phyloP scores from a whole-genome alignment of 1,284 basidiomycete genomes.

The Ustilago esculenta region DNA sequence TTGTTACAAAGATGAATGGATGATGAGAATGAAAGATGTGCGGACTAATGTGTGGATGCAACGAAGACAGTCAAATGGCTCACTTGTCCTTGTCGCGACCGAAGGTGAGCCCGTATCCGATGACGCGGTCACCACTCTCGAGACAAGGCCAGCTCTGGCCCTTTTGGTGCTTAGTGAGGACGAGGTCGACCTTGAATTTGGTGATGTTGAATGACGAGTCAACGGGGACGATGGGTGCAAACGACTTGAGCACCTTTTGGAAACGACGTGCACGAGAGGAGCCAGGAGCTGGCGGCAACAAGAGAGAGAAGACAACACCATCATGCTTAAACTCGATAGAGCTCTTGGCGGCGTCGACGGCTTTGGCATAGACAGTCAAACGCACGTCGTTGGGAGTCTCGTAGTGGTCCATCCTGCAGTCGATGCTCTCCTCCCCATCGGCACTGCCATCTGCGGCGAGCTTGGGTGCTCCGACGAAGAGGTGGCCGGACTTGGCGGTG shows the following conservation, averaged over 20 bases:
- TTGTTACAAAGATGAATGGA: constrained; percentile 13
- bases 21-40: neutral
- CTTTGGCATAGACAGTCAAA: constrained; percentile 63
- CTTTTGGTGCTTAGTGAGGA: constrained; percentile 56
- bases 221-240: constrained; percentile 45
- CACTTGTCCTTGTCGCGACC: constrained; percentile 55
- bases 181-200: constrained; percentile 64
- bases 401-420: constrained; percentile 65
- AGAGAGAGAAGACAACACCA: constrained; percentile 51
- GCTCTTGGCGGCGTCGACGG: constrained; percentile 47
- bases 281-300: constrained; percentile 46
- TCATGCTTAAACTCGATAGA: constrained; percentile 52
- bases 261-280: constrained; percentile 48
- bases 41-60: neutral
- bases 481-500: constrained; percentile 53
- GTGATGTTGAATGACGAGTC: constrained; percentile 56
- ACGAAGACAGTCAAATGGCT: neutral
- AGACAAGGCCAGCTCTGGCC: constrained; percentile 64
- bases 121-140: constrained; percentile 52
- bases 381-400: constrained; percentile 63
- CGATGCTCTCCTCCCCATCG: constrained; percentile 39
- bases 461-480: constrained; percentile 52
- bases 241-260: constrained; percentile 48
- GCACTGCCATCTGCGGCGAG: constrained; percentile 3
- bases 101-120: constrained; percentile 64